Percentiles rank a stretch among this genome's conserved stretches.
These are phyloP conservation scores for Coffea humblotiana DNA, from an alignment of 305 asterid species.

Conservation along the genomic window DNA sequence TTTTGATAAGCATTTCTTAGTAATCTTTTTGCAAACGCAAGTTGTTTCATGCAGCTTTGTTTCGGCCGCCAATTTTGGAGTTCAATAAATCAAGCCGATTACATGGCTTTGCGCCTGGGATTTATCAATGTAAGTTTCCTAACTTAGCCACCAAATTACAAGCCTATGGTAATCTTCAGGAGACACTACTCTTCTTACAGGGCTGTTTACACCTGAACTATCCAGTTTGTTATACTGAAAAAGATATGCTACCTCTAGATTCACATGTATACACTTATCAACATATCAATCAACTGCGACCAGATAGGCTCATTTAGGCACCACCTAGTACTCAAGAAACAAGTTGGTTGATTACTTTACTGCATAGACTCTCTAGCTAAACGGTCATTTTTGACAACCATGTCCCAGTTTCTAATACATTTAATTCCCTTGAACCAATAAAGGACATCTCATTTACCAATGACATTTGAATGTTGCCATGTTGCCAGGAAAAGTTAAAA, in stretches of 20 bases:
- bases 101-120: constrained; percentile 84
- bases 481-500: too few species aligned
- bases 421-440: background rate
- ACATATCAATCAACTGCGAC: background rate
- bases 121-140: constrained; percentile 58
- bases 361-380: background rate
- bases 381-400: background rate
- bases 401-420: background rate
- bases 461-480: background rate
- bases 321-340: too few species aligned
- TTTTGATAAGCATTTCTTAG: background rate
- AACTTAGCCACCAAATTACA: background rate
- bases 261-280: background rate
- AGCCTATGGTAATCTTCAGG: background rate
- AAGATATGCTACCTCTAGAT: background rate
- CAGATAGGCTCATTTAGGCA: too few species aligned
- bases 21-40: constrained; percentile 5
- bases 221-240: background rate
- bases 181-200: background rate
- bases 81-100: constrained; percentile 88
- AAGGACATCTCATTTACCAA: background rate
- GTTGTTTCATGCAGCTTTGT: constrained; percentile 61
- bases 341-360: background rate
- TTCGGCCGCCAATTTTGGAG: constrained; percentile 97
- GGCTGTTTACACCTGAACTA: background rate